Evolutionary conservation across 2,329 filamentous ascomycete species (phyloP).

Genomic region (Pseudogymnoascus sp.): DNA sequence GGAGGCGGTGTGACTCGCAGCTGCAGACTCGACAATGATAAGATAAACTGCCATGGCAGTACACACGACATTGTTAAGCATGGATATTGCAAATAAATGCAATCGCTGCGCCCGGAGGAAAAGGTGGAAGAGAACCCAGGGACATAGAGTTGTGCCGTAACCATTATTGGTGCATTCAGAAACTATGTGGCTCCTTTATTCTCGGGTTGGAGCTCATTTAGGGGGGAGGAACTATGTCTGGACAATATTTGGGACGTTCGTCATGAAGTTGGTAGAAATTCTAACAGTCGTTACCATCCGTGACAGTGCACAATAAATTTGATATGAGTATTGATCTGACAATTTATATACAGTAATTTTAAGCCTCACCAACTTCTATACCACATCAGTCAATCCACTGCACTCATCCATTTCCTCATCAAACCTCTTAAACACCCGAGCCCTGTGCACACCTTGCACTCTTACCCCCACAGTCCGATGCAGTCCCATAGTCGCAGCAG

Average conservation of each 20-base stretch:
- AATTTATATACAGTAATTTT: not conserved
- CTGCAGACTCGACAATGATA: not conserved
- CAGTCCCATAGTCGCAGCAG: slow-evolving; percentile 13
- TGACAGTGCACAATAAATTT: not conserved
- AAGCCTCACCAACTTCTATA: not conserved
- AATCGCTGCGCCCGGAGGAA: not conserved
- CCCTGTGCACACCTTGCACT: not conserved
- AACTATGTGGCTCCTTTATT: not conserved
- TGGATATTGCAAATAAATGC: not conserved
- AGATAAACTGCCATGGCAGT: not conserved
- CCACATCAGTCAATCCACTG: not conserved
- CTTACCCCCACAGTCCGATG: not conserved
- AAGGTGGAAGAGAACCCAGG: not conserved
- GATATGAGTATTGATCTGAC: not conserved
- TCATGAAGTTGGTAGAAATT: not conserved
- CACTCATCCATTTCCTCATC: not conserved
- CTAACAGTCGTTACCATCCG: not conserved
- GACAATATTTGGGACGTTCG: not conserved
- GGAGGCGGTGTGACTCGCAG: not conserved
- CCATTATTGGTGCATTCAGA: not conserved
- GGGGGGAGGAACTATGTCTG: not conserved
- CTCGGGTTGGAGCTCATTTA: not conserved
- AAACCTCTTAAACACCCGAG: not conserved
- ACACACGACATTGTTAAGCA: not conserved
- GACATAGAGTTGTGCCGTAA: not conserved